phyloP scores from a whole-genome alignment of 2,329 filamentous ascomycete species.

The Fusarium buxicola region DNA sequence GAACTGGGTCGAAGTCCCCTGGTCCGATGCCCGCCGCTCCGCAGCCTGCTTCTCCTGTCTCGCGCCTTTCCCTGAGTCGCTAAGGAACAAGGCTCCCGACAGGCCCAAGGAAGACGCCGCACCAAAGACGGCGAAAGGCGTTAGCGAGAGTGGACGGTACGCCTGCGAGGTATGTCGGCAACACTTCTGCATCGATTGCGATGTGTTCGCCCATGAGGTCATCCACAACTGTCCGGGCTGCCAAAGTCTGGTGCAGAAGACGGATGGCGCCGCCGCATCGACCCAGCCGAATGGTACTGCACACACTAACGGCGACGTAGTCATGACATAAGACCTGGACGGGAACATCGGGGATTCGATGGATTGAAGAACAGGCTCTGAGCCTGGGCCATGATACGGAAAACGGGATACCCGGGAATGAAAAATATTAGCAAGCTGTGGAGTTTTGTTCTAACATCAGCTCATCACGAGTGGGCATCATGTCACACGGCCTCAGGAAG shows the following conservation, averaged over 20 bases:
- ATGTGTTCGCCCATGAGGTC: slow-evolving; percentile 93
- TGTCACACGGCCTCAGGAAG: slow-evolving; percentile 16
- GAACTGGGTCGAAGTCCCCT: slow-evolving; percentile 92
- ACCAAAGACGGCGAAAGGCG: slow-evolving; percentile 63
- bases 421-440: slow-evolving; percentile 25
- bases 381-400: neutral
- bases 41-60: slow-evolving; percentile 83
- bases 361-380: neutral
- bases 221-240: slow-evolving; percentile 97
- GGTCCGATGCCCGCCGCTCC: slow-evolving; percentile 74
- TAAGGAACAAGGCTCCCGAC: slow-evolving; percentile 37
- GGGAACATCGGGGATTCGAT: neutral
- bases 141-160: slow-evolving; percentile 89
- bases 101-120: slow-evolving; percentile 40
- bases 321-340: slow-evolving; percentile 45
- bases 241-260: slow-evolving; percentile 60
- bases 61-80: slow-evolving; percentile 71
- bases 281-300: slow-evolving; percentile 48
- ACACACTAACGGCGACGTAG: slow-evolving; percentile 58
- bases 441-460: slow-evolving; percentile 18
- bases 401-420: slow-evolving; percentile 30
- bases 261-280: slow-evolving; percentile 27
- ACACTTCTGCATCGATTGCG: slow-evolving; percentile 98
- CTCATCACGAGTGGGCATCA: slow-evolving; percentile 21
- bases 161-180: slow-evolving; percentile 87